These are phyloP conservation scores for Neophaeococcomyces mojaviensis DNA, from an alignment of 2,329 filamentous ascomycete genomes.

Conservation along the genomic window DNA sequence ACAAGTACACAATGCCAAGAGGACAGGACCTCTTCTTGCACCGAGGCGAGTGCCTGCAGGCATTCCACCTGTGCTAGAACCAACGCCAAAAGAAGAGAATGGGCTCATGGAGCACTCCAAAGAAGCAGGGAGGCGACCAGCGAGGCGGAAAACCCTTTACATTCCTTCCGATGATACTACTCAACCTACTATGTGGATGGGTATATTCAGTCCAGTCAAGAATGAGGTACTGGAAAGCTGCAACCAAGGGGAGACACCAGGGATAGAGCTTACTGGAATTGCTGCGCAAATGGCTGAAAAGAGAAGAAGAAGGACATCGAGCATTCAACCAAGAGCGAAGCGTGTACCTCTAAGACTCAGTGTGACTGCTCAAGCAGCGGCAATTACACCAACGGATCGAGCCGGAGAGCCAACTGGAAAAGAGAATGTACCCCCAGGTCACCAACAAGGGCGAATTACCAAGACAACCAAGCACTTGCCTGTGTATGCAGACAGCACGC, in stretches of 20 bases:
- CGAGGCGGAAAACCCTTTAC: conserved; percentile 34
- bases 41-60: not conserved
- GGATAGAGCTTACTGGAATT: conserved; percentile 27
- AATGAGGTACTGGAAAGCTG: conserved; percentile 12
- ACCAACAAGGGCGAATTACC: conserved; percentile 4
- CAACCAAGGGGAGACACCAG: conserved; percentile 11
- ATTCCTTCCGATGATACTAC: conserved; percentile 37
- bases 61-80: not conserved
- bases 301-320: conserved; percentile 18
- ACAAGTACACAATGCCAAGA: not conserved
- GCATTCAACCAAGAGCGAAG: conserved; percentile 40
- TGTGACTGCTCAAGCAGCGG: conserved; percentile 33
- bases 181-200: conserved; percentile 37
- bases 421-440: conserved; percentile 54
- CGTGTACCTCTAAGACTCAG: conserved; percentile 44
- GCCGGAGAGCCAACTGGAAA: conserved; percentile 51
- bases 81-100: not conserved
- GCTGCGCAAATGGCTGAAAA: conserved; percentile 30
- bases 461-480: not conserved
- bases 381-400: conserved; percentile 36
- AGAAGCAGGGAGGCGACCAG: conserved; percentile 10
- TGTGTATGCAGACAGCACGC: conserved; percentile 13
- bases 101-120: not conserved
- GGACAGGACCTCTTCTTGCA: not conserved
- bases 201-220: conserved; percentile 36